Evolutionary conservation across 2,329 filamentous ascomycete genomes (phyloP).

Genomic region (Tothia fuscella): DNA sequence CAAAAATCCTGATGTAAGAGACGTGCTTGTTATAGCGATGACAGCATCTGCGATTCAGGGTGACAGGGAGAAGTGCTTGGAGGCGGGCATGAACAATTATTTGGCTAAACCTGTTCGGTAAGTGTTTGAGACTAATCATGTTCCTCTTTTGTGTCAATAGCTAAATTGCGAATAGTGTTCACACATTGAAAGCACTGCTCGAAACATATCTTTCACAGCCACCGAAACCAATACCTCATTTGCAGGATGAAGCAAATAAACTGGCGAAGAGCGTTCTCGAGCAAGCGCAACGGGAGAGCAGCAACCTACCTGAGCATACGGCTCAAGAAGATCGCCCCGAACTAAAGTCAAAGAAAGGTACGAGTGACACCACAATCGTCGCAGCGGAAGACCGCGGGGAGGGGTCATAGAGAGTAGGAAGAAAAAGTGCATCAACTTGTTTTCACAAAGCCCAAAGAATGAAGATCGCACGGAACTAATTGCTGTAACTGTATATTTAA

Average conservation of each 20-base stretch:
- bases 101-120: constrained; percentile 81
- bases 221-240: constrained; percentile 30
- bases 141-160: background rate
- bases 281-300: background rate
- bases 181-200: constrained; percentile 75
- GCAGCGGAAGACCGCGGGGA: too few relatives aligned
- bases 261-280: constrained; percentile 27
- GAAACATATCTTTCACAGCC: constrained; percentile 50
- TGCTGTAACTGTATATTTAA: too few relatives aligned
- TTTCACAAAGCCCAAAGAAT: too few relatives aligned
- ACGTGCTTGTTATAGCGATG: constrained; percentile 92
- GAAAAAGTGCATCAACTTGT: too few relatives aligned
- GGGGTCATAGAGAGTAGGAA: too few relatives aligned
- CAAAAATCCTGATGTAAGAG: constrained; percentile 60
- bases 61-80: constrained; percentile 88
- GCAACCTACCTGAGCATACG: too few relatives aligned
- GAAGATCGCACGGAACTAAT: too few relatives aligned
- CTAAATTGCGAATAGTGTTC: constrained; percentile 36
- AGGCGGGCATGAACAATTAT: constrained; percentile 95
- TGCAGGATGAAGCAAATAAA: constrained; percentile 34
- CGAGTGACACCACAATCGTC: too few relatives aligned
- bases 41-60: constrained; percentile 90
- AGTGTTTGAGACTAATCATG: constrained; percentile 3
- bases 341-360: too few relatives aligned
- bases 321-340: too few relatives aligned